Evolutionary conservation across 441 rosid genomes (phyloP).

Genomic region (Croton laevigatus): DNA sequence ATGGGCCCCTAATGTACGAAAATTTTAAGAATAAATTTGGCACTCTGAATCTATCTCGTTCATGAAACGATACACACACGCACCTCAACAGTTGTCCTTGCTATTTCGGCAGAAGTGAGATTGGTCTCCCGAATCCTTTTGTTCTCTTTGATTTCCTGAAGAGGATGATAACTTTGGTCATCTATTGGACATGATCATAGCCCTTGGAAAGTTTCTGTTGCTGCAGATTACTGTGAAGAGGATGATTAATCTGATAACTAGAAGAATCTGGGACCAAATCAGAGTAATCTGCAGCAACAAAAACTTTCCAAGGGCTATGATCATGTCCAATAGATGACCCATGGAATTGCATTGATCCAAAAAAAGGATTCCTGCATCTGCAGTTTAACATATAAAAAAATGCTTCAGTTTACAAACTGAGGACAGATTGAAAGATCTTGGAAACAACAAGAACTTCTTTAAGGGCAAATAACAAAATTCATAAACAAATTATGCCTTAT

Average conservation of each 20-base stretch:
- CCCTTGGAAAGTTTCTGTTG: conserved; percentile 77
- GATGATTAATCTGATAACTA: too few relatives aligned
- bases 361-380: conserved; percentile 47
- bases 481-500: conserved; percentile 36
- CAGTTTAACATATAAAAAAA: conserved; percentile 34
- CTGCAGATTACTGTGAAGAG: conserved; percentile 95
- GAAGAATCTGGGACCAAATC: conserved; percentile 92
- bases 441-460: neutral
- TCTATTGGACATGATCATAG: conserved; percentile 50
- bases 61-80: conserved; percentile 16
- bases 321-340: conserved; percentile 54
- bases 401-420: neutral
- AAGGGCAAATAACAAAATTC: neutral
- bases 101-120: conserved; percentile 70
- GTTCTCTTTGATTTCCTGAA: conserved; percentile 67
- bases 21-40: neutral
- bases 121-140: conserved; percentile 60
- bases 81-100: conserved; percentile 87
- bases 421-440: neutral
- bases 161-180: conserved; percentile 74
- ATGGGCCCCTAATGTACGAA: too few relatives aligned
- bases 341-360: conserved; percentile 51
- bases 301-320: conserved; percentile 62
- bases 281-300: conserved; percentile 93
- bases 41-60: conserved; percentile 4